Conservation (phyloP, 192 early-diverging fungal species). For the Coemansia pectinata region DNA sequence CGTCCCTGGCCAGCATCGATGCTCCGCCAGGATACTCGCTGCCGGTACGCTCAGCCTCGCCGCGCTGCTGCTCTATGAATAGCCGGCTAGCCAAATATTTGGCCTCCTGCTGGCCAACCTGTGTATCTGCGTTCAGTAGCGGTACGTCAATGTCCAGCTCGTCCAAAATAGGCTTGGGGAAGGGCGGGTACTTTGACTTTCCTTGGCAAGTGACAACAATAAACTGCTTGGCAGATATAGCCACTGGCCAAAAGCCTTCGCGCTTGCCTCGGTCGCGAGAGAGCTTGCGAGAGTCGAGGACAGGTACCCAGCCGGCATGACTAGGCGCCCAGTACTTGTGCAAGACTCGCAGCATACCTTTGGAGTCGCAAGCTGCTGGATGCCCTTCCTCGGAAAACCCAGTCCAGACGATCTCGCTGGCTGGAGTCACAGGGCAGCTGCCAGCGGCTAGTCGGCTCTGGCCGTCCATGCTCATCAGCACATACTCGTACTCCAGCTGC, state of each 20-base stretch:
- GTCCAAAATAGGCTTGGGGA: slow-evolving; percentile 70
- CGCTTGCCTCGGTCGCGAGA: slow-evolving; percentile 41
- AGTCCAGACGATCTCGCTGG: slow-evolving; percentile 70
- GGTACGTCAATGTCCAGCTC: slow-evolving; percentile 71
- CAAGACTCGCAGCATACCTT: slow-evolving; percentile 71
- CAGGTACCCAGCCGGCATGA: slow-evolving; percentile 78
- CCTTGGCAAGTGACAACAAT: slow-evolving; percentile 70
- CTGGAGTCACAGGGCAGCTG: slow-evolving; percentile 63
- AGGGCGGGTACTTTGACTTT: slow-evolving; percentile 56
- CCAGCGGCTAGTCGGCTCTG: slow-evolving; percentile 42
- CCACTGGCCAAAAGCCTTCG: slow-evolving; percentile 86
- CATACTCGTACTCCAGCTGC: slow-evolving; percentile 38
- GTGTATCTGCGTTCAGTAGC: slow-evolving; percentile 57
- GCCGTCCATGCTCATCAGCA: slow-evolving; percentile 43
- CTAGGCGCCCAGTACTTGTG: slow-evolving; percentile 58
- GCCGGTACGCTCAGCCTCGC: slow-evolving; percentile 56
- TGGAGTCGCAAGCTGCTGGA: slow-evolving; percentile 78
- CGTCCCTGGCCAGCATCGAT: slow-evolving; percentile 34
- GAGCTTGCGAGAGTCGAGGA: slow-evolving; percentile 65
- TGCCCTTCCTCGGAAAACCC: slow-evolving; percentile 82
- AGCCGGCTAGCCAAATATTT: slow-evolving; percentile 57
- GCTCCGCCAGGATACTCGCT: slow-evolving; percentile 39
- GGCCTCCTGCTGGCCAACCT: slow-evolving; percentile 51
- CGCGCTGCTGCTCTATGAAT: slow-evolving; percentile 59
- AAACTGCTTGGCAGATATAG: slow-evolving; percentile 67